A percentile compares a stretch with the other conserved stretches of the same genome.
Conservation (phyloP, 2,329 filamentous ascomycete species). For the Thielaviopsis punctulata region DNA sequence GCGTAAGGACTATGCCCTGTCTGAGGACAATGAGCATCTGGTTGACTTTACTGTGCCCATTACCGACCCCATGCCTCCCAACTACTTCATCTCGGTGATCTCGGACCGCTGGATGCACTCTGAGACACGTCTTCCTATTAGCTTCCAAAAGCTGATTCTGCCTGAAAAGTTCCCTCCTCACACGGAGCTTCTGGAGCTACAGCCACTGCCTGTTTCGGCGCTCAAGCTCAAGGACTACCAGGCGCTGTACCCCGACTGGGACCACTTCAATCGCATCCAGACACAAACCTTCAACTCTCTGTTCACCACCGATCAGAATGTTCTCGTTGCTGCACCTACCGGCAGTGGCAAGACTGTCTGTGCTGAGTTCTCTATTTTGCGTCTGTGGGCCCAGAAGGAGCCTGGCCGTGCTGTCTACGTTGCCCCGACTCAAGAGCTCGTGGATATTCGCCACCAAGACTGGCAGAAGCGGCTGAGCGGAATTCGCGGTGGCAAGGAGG, state of each 20-base stretch:
- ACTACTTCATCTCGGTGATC: slow-evolving; percentile 91
- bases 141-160: slow-evolving; percentile 85
- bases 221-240: slow-evolving; percentile 74
- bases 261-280: slow-evolving; percentile 91
- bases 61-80: slow-evolving; percentile 92
- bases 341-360: slow-evolving; percentile 95
- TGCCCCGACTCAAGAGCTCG: slow-evolving; percentile 82
- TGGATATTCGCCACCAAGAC: slow-evolving; percentile 65
- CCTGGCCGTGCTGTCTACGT: slow-evolving; percentile 75
- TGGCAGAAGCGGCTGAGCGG: slow-evolving; percentile 65
- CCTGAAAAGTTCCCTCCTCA: slow-evolving; percentile 93
- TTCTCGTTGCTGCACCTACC: slow-evolving; percentile 81
- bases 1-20: slow-evolving; percentile 69
- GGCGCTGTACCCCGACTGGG: slow-evolving; percentile 65
- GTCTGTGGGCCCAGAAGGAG: slow-evolving; percentile 51
- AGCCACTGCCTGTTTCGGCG: slow-evolving; percentile 75
- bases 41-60: slow-evolving; percentile 95
- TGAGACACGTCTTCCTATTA: slow-evolving; percentile 81
- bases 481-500: slow-evolving; percentile 66
- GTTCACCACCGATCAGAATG: slow-evolving; percentile 80
- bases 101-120: slow-evolving; percentile 98
- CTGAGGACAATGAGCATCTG: slow-evolving; percentile 81
- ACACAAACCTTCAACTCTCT: slow-evolving; percentile 93
- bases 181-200: slow-evolving; percentile 79
- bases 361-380: slow-evolving; percentile 80